phyloP scores from a whole-genome alignment of 371 early-diverging fungal species.

The Syncephalis plumigaleata region DNA sequence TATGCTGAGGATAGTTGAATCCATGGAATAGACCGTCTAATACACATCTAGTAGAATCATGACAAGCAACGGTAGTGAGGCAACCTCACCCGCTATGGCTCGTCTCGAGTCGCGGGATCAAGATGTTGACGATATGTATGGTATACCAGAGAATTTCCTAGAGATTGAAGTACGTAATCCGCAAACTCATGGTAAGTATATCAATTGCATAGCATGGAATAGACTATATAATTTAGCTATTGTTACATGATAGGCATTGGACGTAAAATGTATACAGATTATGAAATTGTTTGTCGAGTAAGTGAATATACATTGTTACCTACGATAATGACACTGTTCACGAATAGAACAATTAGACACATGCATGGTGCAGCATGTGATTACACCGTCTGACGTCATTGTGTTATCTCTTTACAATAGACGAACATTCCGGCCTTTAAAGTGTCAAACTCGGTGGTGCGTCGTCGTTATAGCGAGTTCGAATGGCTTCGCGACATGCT shows the following conservation, averaged over 20 bases:
- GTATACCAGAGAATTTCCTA: constrained; percentile 90
- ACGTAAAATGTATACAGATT: constrained; percentile 86
- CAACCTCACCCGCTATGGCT: no score
- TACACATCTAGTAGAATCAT: no score
- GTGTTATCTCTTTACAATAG: constrained; percentile 20
- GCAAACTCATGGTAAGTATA: constrained; percentile 64
- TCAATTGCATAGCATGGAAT: no score
- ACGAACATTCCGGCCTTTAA: constrained; percentile 97
- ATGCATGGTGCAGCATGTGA: neutral
- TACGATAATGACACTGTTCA: no score
- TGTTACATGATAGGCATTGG: constrained; percentile 31
- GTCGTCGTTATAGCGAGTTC: constrained; percentile 93
- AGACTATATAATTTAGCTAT: no score
- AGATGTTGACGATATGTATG: constrained; percentile 68
- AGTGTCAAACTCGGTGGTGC: constrained; percentile 59
- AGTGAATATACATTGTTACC: constrained; percentile 11
- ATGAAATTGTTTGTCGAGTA: constrained; percentile 85
- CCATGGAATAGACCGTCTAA: no score
- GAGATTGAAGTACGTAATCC: constrained; percentile 92
- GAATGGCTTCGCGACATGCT: constrained; percentile 93
- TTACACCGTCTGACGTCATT: neutral
- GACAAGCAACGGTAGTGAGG: no score
- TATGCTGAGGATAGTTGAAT: no score
- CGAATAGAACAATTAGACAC: no score
- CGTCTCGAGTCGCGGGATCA: no score